phyloP scores from a whole-genome alignment of 1,284 basidiomycete species.

The Heterobasidion occidentale region DNA sequence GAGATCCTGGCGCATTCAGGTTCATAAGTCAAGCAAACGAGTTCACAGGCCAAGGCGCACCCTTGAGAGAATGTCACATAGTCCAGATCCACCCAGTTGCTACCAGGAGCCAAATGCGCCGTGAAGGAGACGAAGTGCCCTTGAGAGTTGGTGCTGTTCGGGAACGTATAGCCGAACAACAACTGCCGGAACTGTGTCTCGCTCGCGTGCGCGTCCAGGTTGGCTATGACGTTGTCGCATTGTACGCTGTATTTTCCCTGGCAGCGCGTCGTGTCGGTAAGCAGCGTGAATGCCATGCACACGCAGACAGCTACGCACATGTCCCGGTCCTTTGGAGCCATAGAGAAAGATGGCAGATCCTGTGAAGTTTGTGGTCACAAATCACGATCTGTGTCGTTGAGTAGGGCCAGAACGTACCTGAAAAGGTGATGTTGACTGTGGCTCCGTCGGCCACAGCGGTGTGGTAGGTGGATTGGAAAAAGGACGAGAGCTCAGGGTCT shows the following conservation, averaged over 20 bases:
- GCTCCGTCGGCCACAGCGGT: not conserved
- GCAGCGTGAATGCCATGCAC: not conserved
- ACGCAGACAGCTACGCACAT: not conserved
- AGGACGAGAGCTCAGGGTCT: not conserved
- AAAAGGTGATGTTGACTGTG: slow-evolving; percentile 6
- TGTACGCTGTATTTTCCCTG: slow-evolving; percentile 1
- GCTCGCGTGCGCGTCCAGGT: not conserved
- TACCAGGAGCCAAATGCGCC: not conserved
- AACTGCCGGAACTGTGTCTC: slow-evolving; percentile 2
- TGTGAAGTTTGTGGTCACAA: not conserved
- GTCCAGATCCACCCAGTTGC: slow-evolving; percentile 4
- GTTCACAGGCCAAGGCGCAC: not conserved
- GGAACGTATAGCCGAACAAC: slow-evolving; percentile 1
- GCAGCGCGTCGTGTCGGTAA: not conserved
- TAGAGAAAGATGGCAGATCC: slow-evolving; percentile 2
- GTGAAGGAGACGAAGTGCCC: slow-evolving; percentile 1
- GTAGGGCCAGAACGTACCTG: not conserved
- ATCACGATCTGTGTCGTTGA: not conserved
- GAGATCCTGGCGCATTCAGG: no score
- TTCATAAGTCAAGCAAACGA: no score
- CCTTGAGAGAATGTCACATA: slow-evolving; percentile 4
- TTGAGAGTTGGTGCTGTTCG: not conserved
- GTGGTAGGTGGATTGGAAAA: slow-evolving; percentile 6
- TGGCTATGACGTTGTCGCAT: slow-evolving; percentile 1
- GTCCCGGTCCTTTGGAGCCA: slow-evolving; percentile 3